A percentile compares a stretch with the other conserved stretches of the same genome.
These are phyloP conservation scores for Lactifluus echinatus DNA, from an alignment of 768 basidiomycete species.

Conservation along the genomic window DNA sequence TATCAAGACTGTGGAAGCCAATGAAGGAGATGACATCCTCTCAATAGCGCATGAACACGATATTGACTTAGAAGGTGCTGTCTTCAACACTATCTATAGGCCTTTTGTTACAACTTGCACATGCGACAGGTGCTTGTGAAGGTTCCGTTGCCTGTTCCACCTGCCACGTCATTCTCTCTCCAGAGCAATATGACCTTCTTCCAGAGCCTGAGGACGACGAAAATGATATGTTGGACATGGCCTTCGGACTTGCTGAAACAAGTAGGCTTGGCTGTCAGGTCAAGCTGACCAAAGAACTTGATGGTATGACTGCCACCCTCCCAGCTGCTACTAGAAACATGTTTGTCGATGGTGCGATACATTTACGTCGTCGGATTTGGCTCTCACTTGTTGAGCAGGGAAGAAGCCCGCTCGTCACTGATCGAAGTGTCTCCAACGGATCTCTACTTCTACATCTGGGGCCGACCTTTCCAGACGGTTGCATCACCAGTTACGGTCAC, in stretches of 20 bases:
- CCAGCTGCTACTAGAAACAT: conserved; percentile 94
- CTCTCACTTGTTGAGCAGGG: conserved; percentile 25
- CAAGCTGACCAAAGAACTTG: conserved; percentile 67
- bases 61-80: conserved; percentile 84
- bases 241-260: conserved; percentile 93
- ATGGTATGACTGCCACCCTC: conserved; percentile 77
- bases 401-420: conserved; percentile 46
- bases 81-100: background rate
- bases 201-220: conserved; percentile 96
- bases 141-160: conserved; percentile 96
- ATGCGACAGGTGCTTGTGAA: conserved; percentile 82
- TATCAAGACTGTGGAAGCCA: conserved; percentile 85
- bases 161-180: conserved; percentile 84
- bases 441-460: background rate
- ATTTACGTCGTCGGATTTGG: background rate
- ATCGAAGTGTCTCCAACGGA: background rate
- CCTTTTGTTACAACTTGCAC: background rate
- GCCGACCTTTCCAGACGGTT: background rate
- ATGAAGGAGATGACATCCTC: conserved; percentile 89
- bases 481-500: background rate
- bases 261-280: conserved; percentile 77
- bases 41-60: conserved; percentile 92
- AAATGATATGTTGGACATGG: conserved; percentile 98
- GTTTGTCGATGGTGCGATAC: conserved; percentile 78
- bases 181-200: conserved; percentile 74